A percentile compares a stretch with the other conserved stretches of the same genome.
These are phyloP conservation scores for Sporothrix luriei DNA, from an alignment of 2,329 filamentous ascomycete species.

Conservation along the genomic window DNA sequence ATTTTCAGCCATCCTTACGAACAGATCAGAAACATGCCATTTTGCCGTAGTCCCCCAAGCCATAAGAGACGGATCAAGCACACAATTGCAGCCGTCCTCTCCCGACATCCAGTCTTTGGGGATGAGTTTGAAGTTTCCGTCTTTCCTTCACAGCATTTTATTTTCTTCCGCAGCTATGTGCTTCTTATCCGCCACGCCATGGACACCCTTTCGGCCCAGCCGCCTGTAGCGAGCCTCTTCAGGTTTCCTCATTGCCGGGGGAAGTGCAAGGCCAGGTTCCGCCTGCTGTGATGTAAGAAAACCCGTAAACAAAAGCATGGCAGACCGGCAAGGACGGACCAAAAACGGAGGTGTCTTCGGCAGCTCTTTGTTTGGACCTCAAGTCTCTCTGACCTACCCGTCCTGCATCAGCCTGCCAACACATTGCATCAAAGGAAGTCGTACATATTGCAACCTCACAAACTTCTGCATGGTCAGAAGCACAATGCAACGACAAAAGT, in stretches of 20 bases:
- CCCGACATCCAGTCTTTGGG: no score
- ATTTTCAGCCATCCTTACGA: no score
- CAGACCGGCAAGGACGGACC: slow-evolving; percentile 6
- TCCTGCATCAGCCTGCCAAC: slow-evolving; percentile 12
- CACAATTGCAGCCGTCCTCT: no score
- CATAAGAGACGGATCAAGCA: no score
- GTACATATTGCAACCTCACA: slow-evolving; percentile 20
- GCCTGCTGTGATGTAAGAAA: neutral
- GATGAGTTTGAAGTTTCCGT: no score
- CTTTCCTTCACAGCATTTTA: no score
- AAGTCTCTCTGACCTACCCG: neutral
- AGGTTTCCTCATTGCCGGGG: no score
- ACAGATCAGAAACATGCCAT: no score
- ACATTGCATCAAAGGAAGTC: neutral
- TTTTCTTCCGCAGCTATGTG: neutral
- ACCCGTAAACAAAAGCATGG: neutral
- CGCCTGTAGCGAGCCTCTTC: neutral
- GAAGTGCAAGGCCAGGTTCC: neutral
- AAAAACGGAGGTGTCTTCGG: slow-evolving; percentile 20
- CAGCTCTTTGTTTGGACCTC: slow-evolving; percentile 19
- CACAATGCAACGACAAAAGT: neutral
- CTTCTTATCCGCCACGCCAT: neutral
- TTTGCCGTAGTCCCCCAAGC: no score
- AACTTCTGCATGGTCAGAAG: neutral
- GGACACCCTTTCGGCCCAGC: neutral